Evolutionary conservation across 352 stramenopile genomes (phyloP).

Genomic region (Pelagophyceae sp.): DNA sequence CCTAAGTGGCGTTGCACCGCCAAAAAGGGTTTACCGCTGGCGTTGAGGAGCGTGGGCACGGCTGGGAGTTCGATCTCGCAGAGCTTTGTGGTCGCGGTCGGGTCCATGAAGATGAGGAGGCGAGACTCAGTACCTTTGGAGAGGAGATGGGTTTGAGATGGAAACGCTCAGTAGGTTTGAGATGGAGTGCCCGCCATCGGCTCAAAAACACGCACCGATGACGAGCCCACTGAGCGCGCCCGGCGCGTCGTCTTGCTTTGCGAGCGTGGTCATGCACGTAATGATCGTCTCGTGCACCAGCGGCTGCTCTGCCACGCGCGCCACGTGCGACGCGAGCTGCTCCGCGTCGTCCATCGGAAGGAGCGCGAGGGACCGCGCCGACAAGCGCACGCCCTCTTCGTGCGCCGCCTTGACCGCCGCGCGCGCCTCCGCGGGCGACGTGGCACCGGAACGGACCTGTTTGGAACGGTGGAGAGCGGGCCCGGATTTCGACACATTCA

Average conservation of each 20-base stretch:
- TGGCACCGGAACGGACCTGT: no score
- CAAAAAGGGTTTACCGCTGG: no score
- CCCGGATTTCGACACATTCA: no score
- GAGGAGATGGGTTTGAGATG: no score
- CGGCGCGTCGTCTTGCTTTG: constrained; percentile 65
- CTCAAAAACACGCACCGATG: no score
- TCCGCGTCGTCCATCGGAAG: not conserved
- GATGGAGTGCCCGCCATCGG: no score
- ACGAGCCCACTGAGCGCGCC: constrained; percentile 21
- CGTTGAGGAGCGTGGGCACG: constrained; percentile 25
- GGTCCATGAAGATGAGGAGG: constrained; percentile 2
- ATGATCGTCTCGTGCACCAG: constrained; percentile 32
- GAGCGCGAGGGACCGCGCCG: not conserved
- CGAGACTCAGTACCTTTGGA: not conserved
- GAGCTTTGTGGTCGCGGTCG: not conserved
- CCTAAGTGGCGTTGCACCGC: no score
- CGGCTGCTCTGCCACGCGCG: not conserved
- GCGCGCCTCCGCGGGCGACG: not conserved
- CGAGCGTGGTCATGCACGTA: constrained; percentile 71
- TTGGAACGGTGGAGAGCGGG: no score
- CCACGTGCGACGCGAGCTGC: not conserved
- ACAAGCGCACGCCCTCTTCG: not conserved
- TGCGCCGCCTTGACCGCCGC: not conserved
- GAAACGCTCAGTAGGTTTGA: constrained; percentile 10
- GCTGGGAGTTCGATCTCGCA: constrained; percentile 25